Evolutionary conservation across 2,329 filamentous ascomycete genomes (phyloP).

Genomic region (Colletotrichum sp.): DNA sequence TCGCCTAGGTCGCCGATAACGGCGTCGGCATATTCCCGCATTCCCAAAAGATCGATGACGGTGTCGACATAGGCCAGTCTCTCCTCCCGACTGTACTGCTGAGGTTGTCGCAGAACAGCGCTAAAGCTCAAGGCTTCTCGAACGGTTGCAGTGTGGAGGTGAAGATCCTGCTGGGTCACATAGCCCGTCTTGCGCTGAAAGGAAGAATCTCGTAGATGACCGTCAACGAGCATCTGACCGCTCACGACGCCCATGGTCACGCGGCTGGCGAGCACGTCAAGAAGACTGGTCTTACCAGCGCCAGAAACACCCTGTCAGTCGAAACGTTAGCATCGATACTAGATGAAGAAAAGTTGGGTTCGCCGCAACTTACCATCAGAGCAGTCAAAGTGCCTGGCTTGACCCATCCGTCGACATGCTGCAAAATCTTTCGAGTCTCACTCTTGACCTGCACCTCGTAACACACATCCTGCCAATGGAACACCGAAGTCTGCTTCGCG

Average conservation of each 20-base stretch:
- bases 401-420: constrained; percentile 72
- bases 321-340: not conserved
- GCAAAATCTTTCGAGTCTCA: constrained; percentile 65
- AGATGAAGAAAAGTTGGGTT: constrained; percentile 39
- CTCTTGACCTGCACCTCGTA: constrained; percentile 73
- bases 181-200: constrained; percentile 74
- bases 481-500: constrained; percentile 62
- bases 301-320: constrained; percentile 10
- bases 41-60: constrained; percentile 36
- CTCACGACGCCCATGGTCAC: constrained; percentile 71
- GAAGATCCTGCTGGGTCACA: constrained; percentile 67
- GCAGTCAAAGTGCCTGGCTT: constrained; percentile 72
- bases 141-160: constrained; percentile 41
- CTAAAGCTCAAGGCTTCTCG: constrained; percentile 71
- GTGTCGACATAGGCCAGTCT: constrained; percentile 33
- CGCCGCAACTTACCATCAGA: constrained; percentile 62
- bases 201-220: constrained; percentile 63
- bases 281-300: constrained; percentile 56
- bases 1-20: constrained; percentile 72
- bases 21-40: constrained; percentile 71
- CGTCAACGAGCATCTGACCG: constrained; percentile 72
- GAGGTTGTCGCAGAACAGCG: constrained; percentile 70
- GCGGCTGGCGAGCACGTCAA: constrained; percentile 66
- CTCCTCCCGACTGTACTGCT: constrained; percentile 46
- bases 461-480: constrained; percentile 71